Evolutionary conservation across 768 basidiomycete species (phyloP), one percentile per base, ranked within the genome.

Genomic region (Boletus pseudo-olivaceus): DNA sequence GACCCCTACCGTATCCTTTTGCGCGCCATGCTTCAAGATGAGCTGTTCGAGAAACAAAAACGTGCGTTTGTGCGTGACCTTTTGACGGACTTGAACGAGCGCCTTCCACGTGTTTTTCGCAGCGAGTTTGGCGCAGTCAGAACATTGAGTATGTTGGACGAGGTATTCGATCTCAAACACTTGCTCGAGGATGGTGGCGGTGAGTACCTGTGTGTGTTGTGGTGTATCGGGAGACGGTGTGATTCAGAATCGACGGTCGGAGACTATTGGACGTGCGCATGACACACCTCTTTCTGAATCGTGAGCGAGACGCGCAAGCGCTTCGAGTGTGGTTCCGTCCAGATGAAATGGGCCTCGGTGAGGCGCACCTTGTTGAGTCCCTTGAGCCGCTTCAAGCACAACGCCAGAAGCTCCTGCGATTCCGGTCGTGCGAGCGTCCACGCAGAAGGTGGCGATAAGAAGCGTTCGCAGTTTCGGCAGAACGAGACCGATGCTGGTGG

Each of bases 91-190:
- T 76, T 98, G 97, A 1, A 99, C 95, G 35, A 93, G 79, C 1
- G 96, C 93, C 67, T 93, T 94, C 97, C 96, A 98, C 0, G 95
- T 98, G 69, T 98, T 98, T 76, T 98, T 99, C 3, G 97, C 97
- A 0, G 97, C 97, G 5, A 98, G 82, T 63, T 84, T 87, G 1
- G 96, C 79, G 66, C 97, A 99, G 60, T 94, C 92, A 0, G 93
- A 86, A 71, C 97, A 99, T 75, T 99, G 97, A 1, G 90, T 90
- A 61, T 95, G 83, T 62, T 95, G 92, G 1, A 98, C 91, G 52
- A 98, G 83, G 65, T 93, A 94, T 70, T 97, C 93, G 59, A 98
- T 84, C 71, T 98, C 94, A 62, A 98, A 99, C 0, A 94, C 85
- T 81, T 98, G 97, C 67, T 98, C 97, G 40, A 98, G 79, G 67